A percentile compares a stretch with the other conserved stretches of the same genome.
phyloP scores from a whole-genome alignment of 2,329 filamentous ascomycete species.

The Ilyonectria sp. region DNA sequence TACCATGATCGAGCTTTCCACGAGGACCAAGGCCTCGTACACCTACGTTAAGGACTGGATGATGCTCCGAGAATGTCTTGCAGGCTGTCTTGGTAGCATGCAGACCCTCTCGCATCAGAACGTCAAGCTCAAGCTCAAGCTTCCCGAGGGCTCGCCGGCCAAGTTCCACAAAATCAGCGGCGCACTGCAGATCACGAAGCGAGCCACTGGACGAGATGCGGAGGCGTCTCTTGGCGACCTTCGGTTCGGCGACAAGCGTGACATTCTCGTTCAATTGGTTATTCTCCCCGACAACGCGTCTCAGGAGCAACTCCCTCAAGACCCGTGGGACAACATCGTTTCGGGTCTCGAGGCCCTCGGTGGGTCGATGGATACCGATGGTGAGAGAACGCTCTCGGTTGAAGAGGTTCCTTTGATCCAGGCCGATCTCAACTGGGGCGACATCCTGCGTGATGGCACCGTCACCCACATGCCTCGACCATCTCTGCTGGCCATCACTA shows the following conservation, averaged over 20 bases:
- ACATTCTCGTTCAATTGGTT: conserved; percentile 93
- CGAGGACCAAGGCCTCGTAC: conserved; percentile 95
- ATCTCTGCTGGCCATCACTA: conserved; percentile 93
- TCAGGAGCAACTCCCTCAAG: conserved; percentile 89
- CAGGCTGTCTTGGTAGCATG: conserved; percentile 90
- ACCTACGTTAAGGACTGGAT: conserved; percentile 99
- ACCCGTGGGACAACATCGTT: conserved; percentile 97
- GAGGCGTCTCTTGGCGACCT: conserved; percentile 94
- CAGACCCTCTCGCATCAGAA: conserved; percentile 99
- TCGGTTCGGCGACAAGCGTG: conserved; percentile 93
- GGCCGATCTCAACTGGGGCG: conserved; percentile 93
- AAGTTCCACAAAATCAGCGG: conserved; percentile 99
- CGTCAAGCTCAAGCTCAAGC: conserved; percentile 92
- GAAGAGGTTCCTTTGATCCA: conserved; percentile 97
- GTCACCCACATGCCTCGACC: conserved; percentile 89
- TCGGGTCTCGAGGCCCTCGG: conserved; percentile 95
- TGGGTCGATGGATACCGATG: conserved; percentile 88
- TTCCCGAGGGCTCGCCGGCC: conserved; percentile 96
- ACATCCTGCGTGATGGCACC: conserved; percentile 91
- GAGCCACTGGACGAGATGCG: conserved; percentile 93
- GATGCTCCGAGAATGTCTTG: conserved; percentile 98
- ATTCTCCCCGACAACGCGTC: conserved; percentile 88
- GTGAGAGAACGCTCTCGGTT: conserved; percentile 85
- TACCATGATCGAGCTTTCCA: conserved; percentile 98
- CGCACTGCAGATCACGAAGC: conserved; percentile 95